Evolutionary conservation across 2,329 filamentous ascomycete genomes (phyloP).

Genomic region (Talaromyces pinophilus): DNA sequence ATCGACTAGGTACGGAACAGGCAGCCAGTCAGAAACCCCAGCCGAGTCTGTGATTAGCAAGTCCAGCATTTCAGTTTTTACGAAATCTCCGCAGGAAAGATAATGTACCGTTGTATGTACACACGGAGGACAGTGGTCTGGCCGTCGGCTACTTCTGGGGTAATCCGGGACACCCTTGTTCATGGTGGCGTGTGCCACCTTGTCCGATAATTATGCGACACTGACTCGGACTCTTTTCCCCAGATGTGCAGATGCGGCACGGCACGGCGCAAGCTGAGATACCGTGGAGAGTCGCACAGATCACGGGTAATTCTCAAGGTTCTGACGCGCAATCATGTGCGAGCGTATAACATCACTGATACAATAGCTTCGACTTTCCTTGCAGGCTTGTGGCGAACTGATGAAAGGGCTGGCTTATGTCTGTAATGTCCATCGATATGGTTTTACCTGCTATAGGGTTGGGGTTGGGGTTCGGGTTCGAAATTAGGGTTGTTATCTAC

Average conservation of each 20-base stretch:
- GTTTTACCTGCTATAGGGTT: no score
- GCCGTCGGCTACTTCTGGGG: conserved; percentile 1
- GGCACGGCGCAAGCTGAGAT: background rate
- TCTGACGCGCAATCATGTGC: background rate
- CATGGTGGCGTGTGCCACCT: background rate
- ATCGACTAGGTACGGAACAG: background rate
- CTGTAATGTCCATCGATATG: no score
- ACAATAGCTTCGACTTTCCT: background rate
- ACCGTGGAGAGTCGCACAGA: background rate
- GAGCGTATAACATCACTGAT: background rate
- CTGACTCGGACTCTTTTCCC: background rate
- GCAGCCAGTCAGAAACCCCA: conserved; percentile 5
- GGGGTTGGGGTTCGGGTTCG: background rate
- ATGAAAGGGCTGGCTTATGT: background rate
- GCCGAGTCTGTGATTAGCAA: background rate
- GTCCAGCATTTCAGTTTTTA: background rate
- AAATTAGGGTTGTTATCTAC: background rate
- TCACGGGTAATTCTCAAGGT: background rate
- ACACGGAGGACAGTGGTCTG: background rate
- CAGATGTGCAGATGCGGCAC: conserved; percentile 3
- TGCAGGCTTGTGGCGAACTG: background rate
- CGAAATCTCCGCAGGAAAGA: background rate
- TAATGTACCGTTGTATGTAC: background rate
- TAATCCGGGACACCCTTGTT: background rate
- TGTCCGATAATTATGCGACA: conserved; percentile 1